Conservation (phyloP, 768 basidiomycete species). For the Porpolomopsis calyptriformis region DNA sequence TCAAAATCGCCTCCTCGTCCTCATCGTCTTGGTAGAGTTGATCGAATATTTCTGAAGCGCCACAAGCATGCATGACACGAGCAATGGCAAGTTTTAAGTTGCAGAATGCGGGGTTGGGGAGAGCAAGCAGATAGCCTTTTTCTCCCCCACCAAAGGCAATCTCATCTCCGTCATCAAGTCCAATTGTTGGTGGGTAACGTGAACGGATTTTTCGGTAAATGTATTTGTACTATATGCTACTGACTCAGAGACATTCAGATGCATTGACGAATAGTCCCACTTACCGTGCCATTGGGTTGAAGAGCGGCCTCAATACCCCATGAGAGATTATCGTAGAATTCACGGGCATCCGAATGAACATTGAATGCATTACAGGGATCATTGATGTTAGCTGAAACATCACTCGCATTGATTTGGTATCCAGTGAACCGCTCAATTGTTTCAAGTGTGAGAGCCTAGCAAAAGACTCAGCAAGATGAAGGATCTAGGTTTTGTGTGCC, state of each 20-base stretch:
- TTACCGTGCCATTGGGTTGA: neutral
- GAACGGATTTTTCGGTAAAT: neutral
- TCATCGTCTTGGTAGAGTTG: too few relatives aligned
- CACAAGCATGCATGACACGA: slow-evolving; percentile 3
- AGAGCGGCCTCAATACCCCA: neutral
- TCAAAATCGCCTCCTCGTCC: too few relatives aligned
- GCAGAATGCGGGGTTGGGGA: slow-evolving; percentile 1
- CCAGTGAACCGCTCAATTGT: slow-evolving; percentile 2
- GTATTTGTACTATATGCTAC: neutral
- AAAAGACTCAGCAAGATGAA: neutral
- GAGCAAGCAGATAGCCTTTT: neutral
- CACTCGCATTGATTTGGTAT: neutral
- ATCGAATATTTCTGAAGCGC: neutral
- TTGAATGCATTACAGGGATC: slow-evolving; percentile 4
- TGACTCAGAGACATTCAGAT: neutral
- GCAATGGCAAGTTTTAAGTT: slow-evolving; percentile 1
- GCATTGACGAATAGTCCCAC: too few relatives aligned
- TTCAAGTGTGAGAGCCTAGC: neutral
- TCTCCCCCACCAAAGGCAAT: neutral
- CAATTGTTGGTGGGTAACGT: neutral
- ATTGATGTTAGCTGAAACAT: neutral
- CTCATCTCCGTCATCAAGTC: neutral
- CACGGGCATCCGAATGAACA: neutral
- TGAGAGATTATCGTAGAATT: slow-evolving; percentile 1
- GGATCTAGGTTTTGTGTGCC: neutral